Evolutionary conservation across 331 rosid genomes (phyloP), one percentile per base, ranked within the genome.

Genomic region (Prunus yedoensis): DNA sequence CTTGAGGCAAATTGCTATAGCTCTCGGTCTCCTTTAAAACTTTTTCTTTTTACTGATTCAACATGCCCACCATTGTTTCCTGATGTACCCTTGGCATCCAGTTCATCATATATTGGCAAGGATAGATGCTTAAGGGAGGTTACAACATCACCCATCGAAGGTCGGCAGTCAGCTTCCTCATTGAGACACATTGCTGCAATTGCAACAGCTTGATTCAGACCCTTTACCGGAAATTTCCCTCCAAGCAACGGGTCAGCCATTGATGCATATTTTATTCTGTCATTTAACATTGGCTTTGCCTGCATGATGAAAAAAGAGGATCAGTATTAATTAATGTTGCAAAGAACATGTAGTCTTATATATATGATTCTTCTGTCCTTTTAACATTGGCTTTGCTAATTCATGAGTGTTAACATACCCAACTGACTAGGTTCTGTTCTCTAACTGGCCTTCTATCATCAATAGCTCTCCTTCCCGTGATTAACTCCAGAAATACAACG

Each of bases 181-280:
- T 86, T 90, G 43, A 93, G 86, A 65, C 96, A 93, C 96, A 90
- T 90, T 77, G 96, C 98, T 64, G 98, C 91, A 70, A 93, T 90
- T 69, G 96, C 98, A 1, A 90, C 86, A 28, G 98, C 94, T 86
- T 93, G 91, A 59, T 87, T 87, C 57, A 90, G 83, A 66, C 96
- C 87, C 86, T 85, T 90, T 60, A 77, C 82, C 0, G 96, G 98
- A 74, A 76, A 90, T 30, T 70, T 76, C 0, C 82, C 94, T 68
- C 74, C 59, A 45, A 93, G 89, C 87, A 85, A 74, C 10, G 96
- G 96, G 82, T 94, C 97, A 4, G 78, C 91, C 88, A 91, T 70
- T 47, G 45, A 38, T 67, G 86, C 67, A 71, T 81, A 89, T 49
- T 77, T 90, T 66, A 84, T 86, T 76, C 86, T 94, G 81, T 94